phyloP scores from a whole-genome alignment of 129 eudicot genomes.

The Logfia minima region DNA sequence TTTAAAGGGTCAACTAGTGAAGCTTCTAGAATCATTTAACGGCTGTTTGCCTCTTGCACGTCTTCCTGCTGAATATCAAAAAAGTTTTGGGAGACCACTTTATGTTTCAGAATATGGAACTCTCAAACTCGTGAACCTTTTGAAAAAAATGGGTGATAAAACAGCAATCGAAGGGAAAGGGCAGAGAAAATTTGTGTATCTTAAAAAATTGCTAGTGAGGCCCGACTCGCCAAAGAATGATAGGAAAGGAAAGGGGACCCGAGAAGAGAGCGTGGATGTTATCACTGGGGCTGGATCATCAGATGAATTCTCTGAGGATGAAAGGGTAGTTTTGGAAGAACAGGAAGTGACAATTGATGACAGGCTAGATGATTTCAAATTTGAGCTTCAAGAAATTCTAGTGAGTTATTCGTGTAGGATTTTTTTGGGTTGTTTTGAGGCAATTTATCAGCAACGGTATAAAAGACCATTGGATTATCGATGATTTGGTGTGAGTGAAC shows the following conservation, averaged over 20 bases:
- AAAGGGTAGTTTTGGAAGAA: constrained; percentile 36
- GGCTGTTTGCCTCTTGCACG: constrained; percentile 64
- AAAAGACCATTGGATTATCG: constrained; percentile 35
- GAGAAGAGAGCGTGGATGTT: constrained; percentile 44
- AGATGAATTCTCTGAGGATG: constrained; percentile 77
- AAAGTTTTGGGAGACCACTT: constrained; percentile 70
- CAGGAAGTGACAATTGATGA: no score
- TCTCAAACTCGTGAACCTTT: constrained; percentile 65
- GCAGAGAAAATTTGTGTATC: constrained; percentile 56
- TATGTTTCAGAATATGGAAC: constrained; percentile 78
- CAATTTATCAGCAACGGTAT: constrained; percentile 5
- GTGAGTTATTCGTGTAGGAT: no score
- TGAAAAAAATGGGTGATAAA: constrained; percentile 68
- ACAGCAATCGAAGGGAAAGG: constrained; percentile 71
- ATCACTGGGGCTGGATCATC: constrained; percentile 52
- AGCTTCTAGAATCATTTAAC: constrained; percentile 63
- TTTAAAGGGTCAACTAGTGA: constrained; percentile 73
- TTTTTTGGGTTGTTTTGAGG: no score
- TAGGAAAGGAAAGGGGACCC: constrained; percentile 53
- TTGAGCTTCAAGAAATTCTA: constrained; percentile 31
- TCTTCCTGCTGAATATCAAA: constrained; percentile 85
- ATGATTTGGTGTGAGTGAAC: constrained; percentile 68
- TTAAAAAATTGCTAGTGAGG: constrained; percentile 41
- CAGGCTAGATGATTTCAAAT: no score
- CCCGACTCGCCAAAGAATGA: constrained; percentile 48